phyloP scores from a whole-genome alignment of 768 basidiomycete species.

The Lentinula raphanica region DNA sequence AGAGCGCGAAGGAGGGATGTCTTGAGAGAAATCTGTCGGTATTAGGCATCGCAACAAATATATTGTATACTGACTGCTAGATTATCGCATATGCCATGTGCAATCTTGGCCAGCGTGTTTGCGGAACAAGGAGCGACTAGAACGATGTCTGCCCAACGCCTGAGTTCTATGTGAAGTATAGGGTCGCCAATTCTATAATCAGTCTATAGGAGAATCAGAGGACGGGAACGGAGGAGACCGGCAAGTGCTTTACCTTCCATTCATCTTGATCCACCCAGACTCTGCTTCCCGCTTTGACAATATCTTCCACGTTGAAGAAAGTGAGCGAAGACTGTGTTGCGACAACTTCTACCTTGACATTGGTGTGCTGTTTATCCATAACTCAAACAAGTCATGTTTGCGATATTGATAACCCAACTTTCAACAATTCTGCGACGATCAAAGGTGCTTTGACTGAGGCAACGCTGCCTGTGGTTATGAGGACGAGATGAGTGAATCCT shows the following conservation, averaged over 20 bases:
- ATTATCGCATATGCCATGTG: slow-evolving; percentile 85
- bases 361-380: slow-evolving; percentile 47
- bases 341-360: slow-evolving; percentile 78
- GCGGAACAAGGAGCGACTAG: slow-evolving; percentile 94
- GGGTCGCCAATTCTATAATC: slow-evolving; percentile 80
- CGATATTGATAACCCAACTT: slow-evolving; percentile 39
- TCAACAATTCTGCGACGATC: slow-evolving; percentile 72
- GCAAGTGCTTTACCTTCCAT: slow-evolving; percentile 65
- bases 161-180: slow-evolving; percentile 92
- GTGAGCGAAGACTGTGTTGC: slow-evolving; percentile 72
- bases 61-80: slow-evolving; percentile 47
- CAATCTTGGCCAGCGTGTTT: slow-evolving; percentile 94
- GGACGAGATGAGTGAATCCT: slow-evolving; percentile 59
- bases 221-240: not conserved
- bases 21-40: slow-evolving; percentile 23
- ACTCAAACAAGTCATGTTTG: not conserved
- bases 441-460: slow-evolving; percentile 91
- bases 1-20: slow-evolving; percentile 82
- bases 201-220: slow-evolving; percentile 37
- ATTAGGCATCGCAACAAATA: too few relatives aligned
- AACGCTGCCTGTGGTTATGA: slow-evolving; percentile 92
- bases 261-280: slow-evolving; percentile 93
- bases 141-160: slow-evolving; percentile 93
- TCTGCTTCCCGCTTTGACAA: slow-evolving; percentile 46
- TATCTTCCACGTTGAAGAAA: slow-evolving; percentile 61